Evolutionary conservation across 441 rosid genomes (phyloP), one percentile per base, ranked within the genome.

Genomic region (Populus hybrid): DNA sequence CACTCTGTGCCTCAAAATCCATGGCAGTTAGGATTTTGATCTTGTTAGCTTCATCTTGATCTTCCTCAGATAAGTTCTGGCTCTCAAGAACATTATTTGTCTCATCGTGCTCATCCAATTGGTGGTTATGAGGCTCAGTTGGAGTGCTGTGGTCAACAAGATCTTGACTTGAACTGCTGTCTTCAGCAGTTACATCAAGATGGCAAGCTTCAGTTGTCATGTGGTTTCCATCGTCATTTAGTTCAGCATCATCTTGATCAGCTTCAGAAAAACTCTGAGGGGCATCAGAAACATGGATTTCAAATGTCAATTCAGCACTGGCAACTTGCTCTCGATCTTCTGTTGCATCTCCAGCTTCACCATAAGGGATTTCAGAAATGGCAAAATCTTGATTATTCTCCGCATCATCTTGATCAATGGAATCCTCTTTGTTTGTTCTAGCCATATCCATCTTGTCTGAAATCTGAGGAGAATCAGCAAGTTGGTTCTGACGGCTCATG

Each of bases 1-100:
- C 77, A 38, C 32, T 79, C 69, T 70, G 79, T 77, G 84, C 79
- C 66, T 86, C 84, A 20, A 76, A 34, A 20, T 76, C 83, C 18
- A 14, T 61, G 30, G 78, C 73, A 38, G 75, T 57, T 18, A 26
- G 71, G 74, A 36, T 73, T 36, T 74, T 76, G 42, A 30, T 59
- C 77, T 67, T 81, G 32, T 67, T 75, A 38, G 72, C 69, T 57
- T 75, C 80, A 20, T 79, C 82, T 46, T 67, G 82, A 68, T 74
- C 80, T 72, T 79, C 80, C 80, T 81, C 84, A 46, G 68, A 67
- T 70, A 66, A 66, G 67, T 70, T 79, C 63, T 42, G 76, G 32
- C 72, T 72, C 78, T 78, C 82, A 54, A 73, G 46, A 68, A 35
- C 76, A 23, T 70, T 35, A 28, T 23, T 23, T 59, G 20, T 70